Evolutionary conservation across 768 basidiomycete genomes (phyloP).

Genomic region (Mycena haematopus): DNA sequence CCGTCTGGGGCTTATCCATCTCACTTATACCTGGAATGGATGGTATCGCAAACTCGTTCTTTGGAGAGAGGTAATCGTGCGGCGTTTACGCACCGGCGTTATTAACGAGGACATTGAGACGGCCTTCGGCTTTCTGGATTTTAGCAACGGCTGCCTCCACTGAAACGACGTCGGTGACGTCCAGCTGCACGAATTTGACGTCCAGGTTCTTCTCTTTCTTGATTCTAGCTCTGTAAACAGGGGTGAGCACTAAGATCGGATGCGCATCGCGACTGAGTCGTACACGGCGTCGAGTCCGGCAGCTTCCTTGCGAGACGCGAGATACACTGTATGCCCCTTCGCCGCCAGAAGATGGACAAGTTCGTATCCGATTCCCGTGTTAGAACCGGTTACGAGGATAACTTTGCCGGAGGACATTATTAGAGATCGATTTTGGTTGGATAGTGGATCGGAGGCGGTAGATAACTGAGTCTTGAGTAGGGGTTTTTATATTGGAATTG

Average conservation of each 20-base stretch:
- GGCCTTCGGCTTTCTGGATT: constrained; percentile 47
- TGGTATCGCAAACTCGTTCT: neutral
- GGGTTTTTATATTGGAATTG: neutral
- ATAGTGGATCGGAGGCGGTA: neutral
- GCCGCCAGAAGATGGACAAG: neutral
- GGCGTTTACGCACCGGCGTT: constrained; percentile 44
- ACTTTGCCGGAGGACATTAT: neutral
- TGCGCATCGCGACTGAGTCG: constrained; percentile 21
- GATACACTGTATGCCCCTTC: neutral
- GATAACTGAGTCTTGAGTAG: no score
- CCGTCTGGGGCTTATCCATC: constrained; percentile 42
- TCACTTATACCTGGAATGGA: constrained; percentile 34
- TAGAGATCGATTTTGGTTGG: no score
- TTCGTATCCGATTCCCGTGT: neutral
- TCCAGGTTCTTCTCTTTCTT: constrained; percentile 37
- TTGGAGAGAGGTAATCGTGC: neutral
- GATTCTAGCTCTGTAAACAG: constrained; percentile 37
- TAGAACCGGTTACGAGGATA: neutral
- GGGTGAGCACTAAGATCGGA: neutral
- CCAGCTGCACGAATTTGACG: constrained; percentile 45
- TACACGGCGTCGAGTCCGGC: constrained; percentile 43
- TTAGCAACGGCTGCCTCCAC: constrained; percentile 42
- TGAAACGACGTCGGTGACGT: constrained; percentile 44
- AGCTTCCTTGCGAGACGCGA: neutral
- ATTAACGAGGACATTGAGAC: constrained; percentile 53